Base-by-base conservation (phyloP, 2,329 filamentous ascomycete genomes). In the Neonectria ditissima region DNA sequence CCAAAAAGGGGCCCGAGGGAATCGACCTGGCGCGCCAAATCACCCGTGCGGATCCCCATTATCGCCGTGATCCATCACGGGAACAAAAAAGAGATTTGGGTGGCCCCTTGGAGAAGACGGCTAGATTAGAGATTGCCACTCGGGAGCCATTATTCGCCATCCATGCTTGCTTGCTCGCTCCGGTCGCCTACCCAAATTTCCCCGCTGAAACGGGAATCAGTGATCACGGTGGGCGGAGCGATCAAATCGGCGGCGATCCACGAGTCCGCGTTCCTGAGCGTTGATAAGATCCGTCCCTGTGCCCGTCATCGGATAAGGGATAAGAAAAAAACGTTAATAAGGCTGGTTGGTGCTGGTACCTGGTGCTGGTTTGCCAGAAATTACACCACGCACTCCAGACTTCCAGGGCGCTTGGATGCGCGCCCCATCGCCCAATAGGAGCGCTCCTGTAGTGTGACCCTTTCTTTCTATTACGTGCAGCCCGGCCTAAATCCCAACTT, bases 1-100 rank as follows among this genome's bases (percentile, higher is more conserved):
- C 54, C 43, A 65, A 68, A 68, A 63, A 57, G 65, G 65, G 66
- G 65, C n/a, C 59, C 45, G 47, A 53, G 18, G 37, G 56, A 48
- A 50, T 43, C 53, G 48, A 30, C 50, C 61, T 54, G 22, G 41
- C 34, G 47, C 55, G 58, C 44, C 32, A 66, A 68, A 68, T 63
- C 57, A 58, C 50, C 63, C 47, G 28, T 62, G 62, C 66, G 66
- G 66, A 63, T 67, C 65, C 63, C 55, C 50, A 65, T 63, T 32
- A 64, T 44, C 47, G 43, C 39, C 22, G 58, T 68, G 64, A 68
- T 65, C 39, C 28, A 61, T 67, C 66, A 68, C 66, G 59, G 55
- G 66, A 48, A 39, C 60, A 41, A 26, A 59, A 64, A 61, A 5
- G 57, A 61, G 62, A 66, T 65, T 65, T 58, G 55, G 45, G 34